Evolutionary conservation across 75 land plant species (phyloP).

Genomic region (Larix kaempferi): DNA sequence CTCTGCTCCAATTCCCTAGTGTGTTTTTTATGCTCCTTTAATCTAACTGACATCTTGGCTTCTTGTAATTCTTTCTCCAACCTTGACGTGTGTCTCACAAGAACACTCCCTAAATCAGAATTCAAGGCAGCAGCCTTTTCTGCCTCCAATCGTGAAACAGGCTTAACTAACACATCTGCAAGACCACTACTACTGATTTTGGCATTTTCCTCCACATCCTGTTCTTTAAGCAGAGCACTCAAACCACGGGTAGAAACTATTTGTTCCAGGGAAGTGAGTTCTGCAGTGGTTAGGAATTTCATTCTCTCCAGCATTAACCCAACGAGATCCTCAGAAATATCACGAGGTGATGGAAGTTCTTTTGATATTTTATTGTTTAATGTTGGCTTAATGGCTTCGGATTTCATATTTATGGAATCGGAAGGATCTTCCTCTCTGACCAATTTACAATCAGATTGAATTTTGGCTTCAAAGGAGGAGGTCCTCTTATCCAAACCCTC

Average conservation of each 20-base stretch:
- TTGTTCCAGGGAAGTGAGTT: conserved; percentile 23
- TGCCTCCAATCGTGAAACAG: conserved; percentile 29
- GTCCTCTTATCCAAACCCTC: background rate
- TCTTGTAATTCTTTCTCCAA: conserved; percentile 25
- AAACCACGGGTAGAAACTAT: conserved; percentile 45
- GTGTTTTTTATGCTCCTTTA: conserved; percentile 7
- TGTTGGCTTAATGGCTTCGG: background rate
- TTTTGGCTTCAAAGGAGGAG: conserved; percentile 12
- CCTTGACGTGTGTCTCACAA: conserved; percentile 20
- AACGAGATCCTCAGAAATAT: conserved; percentile 2
- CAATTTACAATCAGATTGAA: conserved; percentile 21
- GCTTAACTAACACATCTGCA: conserved; percentile 27
- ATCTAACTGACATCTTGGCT: conserved; percentile 4
- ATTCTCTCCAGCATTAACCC: conserved; percentile 24
- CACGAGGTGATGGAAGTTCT: background rate
- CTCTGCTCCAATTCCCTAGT: conserved; percentile 10
- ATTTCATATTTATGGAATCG: background rate
- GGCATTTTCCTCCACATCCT: conserved; percentile 21
- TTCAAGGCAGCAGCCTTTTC: conserved; percentile 13
- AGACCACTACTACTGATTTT: conserved; percentile 10
- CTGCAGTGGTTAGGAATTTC: conserved; percentile 13
- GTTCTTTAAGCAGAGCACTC: conserved; percentile 30
- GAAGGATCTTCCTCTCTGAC: background rate
- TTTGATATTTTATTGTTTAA: background rate
- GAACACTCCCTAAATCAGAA: conserved; percentile 24